Percentiles rank a stretch among this genome's conserved stretches.
Evolutionary conservation across 352 stramenopile species (phyloP).

Genomic region (Globisporangium paroecandrum): DNA sequence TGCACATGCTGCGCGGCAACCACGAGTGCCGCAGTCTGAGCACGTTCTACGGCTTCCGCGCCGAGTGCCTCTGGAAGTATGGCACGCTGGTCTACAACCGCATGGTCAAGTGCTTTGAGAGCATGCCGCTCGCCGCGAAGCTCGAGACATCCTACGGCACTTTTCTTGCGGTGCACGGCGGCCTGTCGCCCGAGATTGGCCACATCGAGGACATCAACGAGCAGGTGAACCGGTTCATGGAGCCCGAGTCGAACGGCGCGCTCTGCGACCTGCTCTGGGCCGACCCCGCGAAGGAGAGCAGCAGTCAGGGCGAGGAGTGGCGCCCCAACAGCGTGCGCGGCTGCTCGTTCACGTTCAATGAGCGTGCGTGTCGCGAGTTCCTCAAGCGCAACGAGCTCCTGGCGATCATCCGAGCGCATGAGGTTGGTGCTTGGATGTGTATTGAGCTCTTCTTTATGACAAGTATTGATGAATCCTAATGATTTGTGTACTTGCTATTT

Average conservation of each 20-base stretch:
- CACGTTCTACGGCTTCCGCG: slow-evolving; percentile 99
- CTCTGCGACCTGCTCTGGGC: slow-evolving; percentile 99
- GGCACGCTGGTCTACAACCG: slow-evolving; percentile 75
- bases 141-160: slow-evolving; percentile 56
- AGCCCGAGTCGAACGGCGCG: slow-evolving; percentile 82
- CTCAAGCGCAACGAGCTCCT: slow-evolving; percentile 62
- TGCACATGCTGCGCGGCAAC: slow-evolving; percentile 98
- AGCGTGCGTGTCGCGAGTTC: slow-evolving; percentile 59
- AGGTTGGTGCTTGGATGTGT: slow-evolving; percentile 24
- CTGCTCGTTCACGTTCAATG: slow-evolving; percentile 82
- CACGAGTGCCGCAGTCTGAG: slow-evolving; percentile 99
- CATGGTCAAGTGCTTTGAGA: slow-evolving; percentile 82
- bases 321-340: slow-evolving; percentile 62
- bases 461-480: neutral
- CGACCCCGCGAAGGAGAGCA: slow-evolving; percentile 93
- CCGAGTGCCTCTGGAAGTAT: slow-evolving; percentile 93
- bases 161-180: slow-evolving; percentile 73
- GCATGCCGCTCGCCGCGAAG: slow-evolving; percentile 65
- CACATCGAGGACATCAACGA: slow-evolving; percentile 76
- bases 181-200: slow-evolving; percentile 66
- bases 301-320: slow-evolving; percentile 40
- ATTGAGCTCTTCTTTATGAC: neutral
- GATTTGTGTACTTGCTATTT: neutral
- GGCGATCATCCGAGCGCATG: slow-evolving; percentile 73
- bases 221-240: slow-evolving; percentile 71